Percentiles rank a stretch among this genome's conserved stretches.
Conservation (phyloP, 75 land plant genomes). For the Sequoia sempervirens region DNA sequence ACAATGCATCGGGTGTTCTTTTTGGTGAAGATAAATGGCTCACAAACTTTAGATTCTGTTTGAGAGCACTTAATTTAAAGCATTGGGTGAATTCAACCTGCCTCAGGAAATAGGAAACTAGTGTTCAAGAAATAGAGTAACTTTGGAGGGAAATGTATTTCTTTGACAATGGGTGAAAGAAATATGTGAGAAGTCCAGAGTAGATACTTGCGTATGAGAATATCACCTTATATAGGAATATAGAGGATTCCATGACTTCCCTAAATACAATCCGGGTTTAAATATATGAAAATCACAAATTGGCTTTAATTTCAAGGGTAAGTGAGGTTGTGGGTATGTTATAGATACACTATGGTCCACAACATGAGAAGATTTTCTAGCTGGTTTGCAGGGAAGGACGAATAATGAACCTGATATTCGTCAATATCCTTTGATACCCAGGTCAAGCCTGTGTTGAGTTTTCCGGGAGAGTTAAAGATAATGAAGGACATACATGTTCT, state of each 20-base stretch:
- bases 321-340: background rate
- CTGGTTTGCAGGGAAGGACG: background rate
- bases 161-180: background rate
- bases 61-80: background rate
- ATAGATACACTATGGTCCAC: background rate
- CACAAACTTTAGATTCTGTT: background rate
- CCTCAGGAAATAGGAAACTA: background rate
- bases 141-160: background rate
- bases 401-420: background rate
- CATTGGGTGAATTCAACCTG: background rate
- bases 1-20: background rate
- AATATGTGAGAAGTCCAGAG: background rate
- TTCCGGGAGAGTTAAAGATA: background rate
- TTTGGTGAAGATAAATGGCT: background rate
- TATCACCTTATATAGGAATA: background rate
- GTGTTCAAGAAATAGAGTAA: background rate
- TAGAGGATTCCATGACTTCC: background rate
- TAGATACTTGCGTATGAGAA: background rate
- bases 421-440: background rate
- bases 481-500: background rate
- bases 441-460: background rate
- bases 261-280: background rate
- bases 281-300: background rate
- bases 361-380: background rate
- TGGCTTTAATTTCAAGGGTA: background rate